Evolutionary conservation across 148 eudicot species (phyloP), one percentile per base, ranked within the genome.

Genomic region (Rheum nobile): DNA sequence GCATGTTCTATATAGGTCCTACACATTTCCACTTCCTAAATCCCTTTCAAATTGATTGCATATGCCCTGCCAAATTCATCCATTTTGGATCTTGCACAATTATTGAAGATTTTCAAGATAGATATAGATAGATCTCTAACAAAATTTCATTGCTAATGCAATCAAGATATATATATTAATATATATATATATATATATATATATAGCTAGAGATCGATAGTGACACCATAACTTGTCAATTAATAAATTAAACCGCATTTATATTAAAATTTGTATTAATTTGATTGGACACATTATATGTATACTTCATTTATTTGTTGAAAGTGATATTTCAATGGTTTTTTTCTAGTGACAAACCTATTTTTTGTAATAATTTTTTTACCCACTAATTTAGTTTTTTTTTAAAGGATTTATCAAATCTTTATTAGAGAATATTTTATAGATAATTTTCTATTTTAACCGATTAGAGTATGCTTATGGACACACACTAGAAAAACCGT

Each of bases 1-100:
- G 67, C 67, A 61, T 61, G 67, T 28, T 61, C 37, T 6, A n/a
- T n/a, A n/a, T n/a, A 61, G 67, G 19, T 26, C 67, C 67, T 61
- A 61, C 67, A 61, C 67, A 26, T 28, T 29, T 29, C 67, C 67
- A 61, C 19, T 61, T 61, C 67, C 67, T 61, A 29, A 61, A 12
- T 28, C 19, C 6, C 19, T 32, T 29, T 61, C 19, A 26, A 48
- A 13, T 57, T 57, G 31, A 57, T 24, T 28, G 67, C 67, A 61
- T 61, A 61, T 61, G 37, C 29, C 29, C 67, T 28, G 16, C 63
- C 65, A 55, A 55, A 55, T 8, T 24, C 12, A 54, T 54, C 67
- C 67, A 61, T 61, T 41, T 61, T 61, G 67, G 67, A 61, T 61
- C 4, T 61, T 61, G 67, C 37, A 13, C 29, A 28, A 29, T 61